Conservation (phyloP, 2,329 filamentous ascomycete genomes). For the Pseudovirgaria hyperparasitica region DNA sequence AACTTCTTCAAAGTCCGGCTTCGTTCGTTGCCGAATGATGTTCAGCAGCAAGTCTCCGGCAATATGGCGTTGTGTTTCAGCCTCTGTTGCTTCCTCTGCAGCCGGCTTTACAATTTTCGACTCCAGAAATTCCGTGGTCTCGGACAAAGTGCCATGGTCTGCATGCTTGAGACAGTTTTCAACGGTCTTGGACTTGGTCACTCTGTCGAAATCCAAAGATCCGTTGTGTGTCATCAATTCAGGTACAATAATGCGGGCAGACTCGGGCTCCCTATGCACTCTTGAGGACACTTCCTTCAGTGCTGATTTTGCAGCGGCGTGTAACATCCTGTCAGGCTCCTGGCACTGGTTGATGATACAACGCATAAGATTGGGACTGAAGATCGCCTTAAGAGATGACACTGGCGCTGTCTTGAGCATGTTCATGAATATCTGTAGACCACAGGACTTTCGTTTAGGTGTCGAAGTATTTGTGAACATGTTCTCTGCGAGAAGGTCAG, state of each 20-base stretch:
- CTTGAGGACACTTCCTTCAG: slow-evolving; percentile 57
- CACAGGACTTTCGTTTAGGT: slow-evolving; percentile 81
- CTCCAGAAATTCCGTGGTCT: no score
- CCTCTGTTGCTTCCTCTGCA: slow-evolving; percentile 29
- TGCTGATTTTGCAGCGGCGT: slow-evolving; percentile 64
- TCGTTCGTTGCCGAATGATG: slow-evolving; percentile 28
- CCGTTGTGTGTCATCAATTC: slow-evolving; percentile 59
- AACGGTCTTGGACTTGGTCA: slow-evolving; percentile 75
- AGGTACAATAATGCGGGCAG: slow-evolving; percentile 48
- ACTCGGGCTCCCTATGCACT: slow-evolving; percentile 45
- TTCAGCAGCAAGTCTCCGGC: slow-evolving; percentile 41
- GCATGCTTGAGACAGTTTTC: slow-evolving; percentile 57
- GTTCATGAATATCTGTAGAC: slow-evolving; percentile 76
- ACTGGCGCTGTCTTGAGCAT: slow-evolving; percentile 45
- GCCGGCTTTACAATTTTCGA: slow-evolving; percentile 41
- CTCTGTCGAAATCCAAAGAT: slow-evolving; percentile 68
- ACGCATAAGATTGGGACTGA: slow-evolving; percentile 66
- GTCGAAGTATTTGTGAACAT: slow-evolving; percentile 74
- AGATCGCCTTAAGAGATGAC: slow-evolving; percentile 46
- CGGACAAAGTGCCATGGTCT: slow-evolving; percentile 34
- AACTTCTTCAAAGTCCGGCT: slow-evolving; percentile 12
- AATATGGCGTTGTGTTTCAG: slow-evolving; percentile 33
- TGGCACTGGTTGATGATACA: slow-evolving; percentile 22
- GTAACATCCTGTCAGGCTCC: slow-evolving; percentile 20
- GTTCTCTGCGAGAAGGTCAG: slow-evolving; percentile 44